These are phyloP conservation scores for Spathaspora girioi DNA, from an alignment of 805 yeast species.

Conservation along the genomic window DNA sequence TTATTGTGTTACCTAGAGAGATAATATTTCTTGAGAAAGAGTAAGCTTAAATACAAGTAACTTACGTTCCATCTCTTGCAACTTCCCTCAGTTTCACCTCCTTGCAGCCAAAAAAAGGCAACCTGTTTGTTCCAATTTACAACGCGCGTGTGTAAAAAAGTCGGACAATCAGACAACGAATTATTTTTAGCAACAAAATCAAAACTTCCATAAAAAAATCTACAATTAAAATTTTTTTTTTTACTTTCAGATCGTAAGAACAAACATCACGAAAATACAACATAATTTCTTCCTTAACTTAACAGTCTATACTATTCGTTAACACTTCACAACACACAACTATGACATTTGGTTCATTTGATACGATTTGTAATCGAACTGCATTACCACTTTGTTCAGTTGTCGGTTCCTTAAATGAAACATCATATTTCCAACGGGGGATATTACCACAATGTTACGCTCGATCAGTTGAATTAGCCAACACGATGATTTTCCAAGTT, in stretches of 20 bases:
- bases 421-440: constrained; percentile 45
- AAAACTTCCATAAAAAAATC: background rate
- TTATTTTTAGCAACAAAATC: background rate
- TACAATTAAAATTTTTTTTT: no score
- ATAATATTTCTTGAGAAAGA: no score
- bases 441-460: constrained; percentile 79
- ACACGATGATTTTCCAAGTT: constrained; percentile 83
- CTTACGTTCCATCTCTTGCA: no score
- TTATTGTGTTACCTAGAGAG: no score
- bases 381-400: constrained; percentile 81
- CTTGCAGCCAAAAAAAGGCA: no score
- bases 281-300: background rate
- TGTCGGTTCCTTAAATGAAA: constrained; percentile 48
- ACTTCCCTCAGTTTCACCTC: no score
- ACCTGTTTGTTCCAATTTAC: background rate
- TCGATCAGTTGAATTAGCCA: constrained; percentile 80
- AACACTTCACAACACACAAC: background rate
- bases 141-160: background rate
- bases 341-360: constrained; percentile 72
- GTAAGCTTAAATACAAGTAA: no score
- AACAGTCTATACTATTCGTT: no score
- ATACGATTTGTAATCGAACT: constrained; percentile 57
- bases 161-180: background rate
- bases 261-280: background rate
- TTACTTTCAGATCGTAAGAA: background rate